Conservation (phyloP, 2,329 filamentous ascomycete species). For the Graphiopsis chlorocephala region DNA sequence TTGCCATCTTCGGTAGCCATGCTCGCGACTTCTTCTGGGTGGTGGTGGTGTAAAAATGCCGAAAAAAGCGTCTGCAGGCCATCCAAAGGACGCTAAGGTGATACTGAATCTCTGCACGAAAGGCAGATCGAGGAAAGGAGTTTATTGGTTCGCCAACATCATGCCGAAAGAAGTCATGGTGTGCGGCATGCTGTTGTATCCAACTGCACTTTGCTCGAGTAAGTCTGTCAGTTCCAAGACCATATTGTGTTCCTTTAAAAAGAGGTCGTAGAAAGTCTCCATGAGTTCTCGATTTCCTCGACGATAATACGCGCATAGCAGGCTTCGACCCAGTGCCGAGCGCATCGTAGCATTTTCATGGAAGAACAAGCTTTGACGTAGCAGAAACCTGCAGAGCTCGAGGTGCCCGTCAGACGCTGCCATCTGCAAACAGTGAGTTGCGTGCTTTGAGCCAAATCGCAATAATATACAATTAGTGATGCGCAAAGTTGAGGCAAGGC, state of each 20-base stretch:
- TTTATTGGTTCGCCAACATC: not conserved
- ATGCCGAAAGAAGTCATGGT: not conserved
- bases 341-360: not conserved
- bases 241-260: too few species aligned
- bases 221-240: not conserved
- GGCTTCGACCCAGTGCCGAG: not conserved
- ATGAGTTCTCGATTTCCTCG: too few species aligned
- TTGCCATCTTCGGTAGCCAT: not conserved
- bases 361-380: not conserved
- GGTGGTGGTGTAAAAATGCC: not conserved
- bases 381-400: not conserved
- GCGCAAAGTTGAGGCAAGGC: not conserved
- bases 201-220: not conserved
- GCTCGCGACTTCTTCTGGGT: not conserved
- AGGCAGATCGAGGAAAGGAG: not conserved
- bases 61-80: not conserved
- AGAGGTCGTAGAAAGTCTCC: not conserved
- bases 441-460: too few species aligned
- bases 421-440: not conserved
- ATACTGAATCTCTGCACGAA: not conserved
- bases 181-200: too few species aligned
- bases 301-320: too few species aligned
- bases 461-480: too few species aligned
- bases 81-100: not conserved
- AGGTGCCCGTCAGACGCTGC: not conserved